phyloP scores from a whole-genome alignment of 2,329 filamentous ascomycete species.

The Pseudogymnoascus sp. region DNA sequence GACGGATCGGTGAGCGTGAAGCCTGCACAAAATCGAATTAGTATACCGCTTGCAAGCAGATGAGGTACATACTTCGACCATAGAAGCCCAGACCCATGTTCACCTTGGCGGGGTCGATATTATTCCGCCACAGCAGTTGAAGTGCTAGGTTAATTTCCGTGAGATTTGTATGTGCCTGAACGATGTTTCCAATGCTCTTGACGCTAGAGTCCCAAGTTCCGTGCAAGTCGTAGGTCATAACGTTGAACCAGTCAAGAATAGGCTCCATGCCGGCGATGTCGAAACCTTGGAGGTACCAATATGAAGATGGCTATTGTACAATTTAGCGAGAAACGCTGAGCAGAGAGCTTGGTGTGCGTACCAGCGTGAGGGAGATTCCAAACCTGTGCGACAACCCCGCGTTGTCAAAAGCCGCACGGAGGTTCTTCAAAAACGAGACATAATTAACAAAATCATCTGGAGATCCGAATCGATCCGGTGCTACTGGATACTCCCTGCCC shows the following conservation, averaged over 20 bases:
- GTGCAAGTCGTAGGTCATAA: constrained; percentile 44
- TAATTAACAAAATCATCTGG: constrained; percentile 33
- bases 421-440: constrained; percentile 26
- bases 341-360: not conserved
- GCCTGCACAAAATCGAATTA: constrained; percentile 9
- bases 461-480: constrained; percentile 34
- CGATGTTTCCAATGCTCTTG: constrained; percentile 31
- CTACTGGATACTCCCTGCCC: constrained; percentile 27
- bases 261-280: constrained; percentile 8
- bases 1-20: constrained; percentile 18
- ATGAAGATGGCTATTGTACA: constrained; percentile 13
- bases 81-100: constrained; percentile 42
- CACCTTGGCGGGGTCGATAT: constrained; percentile 37
- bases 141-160: constrained; percentile 39
- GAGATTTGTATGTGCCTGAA: constrained; percentile 39
- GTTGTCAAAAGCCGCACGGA: constrained; percentile 16
- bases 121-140: constrained; percentile 41
- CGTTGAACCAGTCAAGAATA: constrained; percentile 37
- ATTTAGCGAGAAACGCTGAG: constrained; percentile 1
- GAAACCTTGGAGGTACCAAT: constrained; percentile 13
- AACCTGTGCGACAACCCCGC: not conserved
- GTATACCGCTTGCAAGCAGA: not conserved
- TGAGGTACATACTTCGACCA: constrained; percentile 25
- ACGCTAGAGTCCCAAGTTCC: constrained; percentile 35
- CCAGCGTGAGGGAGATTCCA: constrained; percentile 11